Conservation (phyloP, 2,329 filamentous ascomycete species). For the Monilinia laxa region DNA sequence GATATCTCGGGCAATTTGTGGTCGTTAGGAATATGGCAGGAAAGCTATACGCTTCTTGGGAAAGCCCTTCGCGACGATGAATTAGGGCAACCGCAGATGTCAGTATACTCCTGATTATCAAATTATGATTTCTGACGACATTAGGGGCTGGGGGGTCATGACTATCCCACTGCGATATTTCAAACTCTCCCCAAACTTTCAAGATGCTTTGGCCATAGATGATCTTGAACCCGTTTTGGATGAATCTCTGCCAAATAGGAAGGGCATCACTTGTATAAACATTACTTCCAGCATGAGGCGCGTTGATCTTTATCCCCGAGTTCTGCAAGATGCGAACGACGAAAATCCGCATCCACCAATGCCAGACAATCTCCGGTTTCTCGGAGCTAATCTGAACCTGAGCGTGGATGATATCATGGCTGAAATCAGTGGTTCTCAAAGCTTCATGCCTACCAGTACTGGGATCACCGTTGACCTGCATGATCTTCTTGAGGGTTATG, state of each 20-base stretch:
- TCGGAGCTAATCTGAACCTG: neutral
- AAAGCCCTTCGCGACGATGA: neutral
- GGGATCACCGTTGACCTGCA: too few relatives aligned
- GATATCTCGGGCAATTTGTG: conserved; percentile 35
- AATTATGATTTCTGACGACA: neutral
- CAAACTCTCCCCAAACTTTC: conserved; percentile 23
- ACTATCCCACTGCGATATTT: conserved; percentile 32
- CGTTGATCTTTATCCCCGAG: neutral
- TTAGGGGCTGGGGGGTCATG: conserved; percentile 37
- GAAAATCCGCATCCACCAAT: neutral
- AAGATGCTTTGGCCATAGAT: conserved; percentile 24
- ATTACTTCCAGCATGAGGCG: conserved; percentile 2
- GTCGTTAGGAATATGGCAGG: conserved; percentile 11
- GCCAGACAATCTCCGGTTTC: neutral
- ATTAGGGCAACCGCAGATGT: conserved; percentile 3
- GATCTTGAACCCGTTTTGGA: neutral
- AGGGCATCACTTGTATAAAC: neutral
- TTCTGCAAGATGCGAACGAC: neutral
- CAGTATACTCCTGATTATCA: neutral
- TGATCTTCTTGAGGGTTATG: too few relatives aligned
- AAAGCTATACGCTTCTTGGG: neutral
- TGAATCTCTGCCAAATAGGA: neutral
- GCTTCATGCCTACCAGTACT: neutral
- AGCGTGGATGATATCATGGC: too few relatives aligned
- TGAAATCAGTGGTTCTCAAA: neutral